Conservation (phyloP, 768 basidiomycete genomes). For the Termitomyces sp. region DNA sequence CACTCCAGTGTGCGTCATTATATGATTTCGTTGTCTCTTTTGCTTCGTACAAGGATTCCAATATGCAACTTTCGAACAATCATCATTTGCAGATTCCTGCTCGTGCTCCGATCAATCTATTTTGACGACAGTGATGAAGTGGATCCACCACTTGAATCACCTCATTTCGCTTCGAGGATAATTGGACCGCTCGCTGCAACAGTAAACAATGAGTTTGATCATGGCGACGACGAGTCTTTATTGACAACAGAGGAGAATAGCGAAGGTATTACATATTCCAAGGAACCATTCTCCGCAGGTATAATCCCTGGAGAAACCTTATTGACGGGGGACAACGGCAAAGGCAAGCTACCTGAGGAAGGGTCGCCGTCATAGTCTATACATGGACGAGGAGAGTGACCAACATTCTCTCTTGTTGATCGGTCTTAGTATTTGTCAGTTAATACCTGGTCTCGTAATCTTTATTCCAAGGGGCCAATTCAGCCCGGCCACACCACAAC, state of each 20-base stretch:
- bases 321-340: not conserved
- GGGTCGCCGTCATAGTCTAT: not conserved
- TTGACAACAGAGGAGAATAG: constrained; percentile 8
- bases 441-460: no score
- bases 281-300: constrained; percentile 19
- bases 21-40: not conserved
- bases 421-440: not conserved
- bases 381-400: not conserved
- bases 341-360: not conserved
- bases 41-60: not conserved
- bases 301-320: not conserved
- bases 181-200: constrained; percentile 23
- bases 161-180: constrained; percentile 19
- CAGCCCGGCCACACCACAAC: not conserved
- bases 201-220: constrained; percentile 13
- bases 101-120: constrained; percentile 22
- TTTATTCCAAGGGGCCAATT: not conserved
- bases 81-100: constrained; percentile 26
- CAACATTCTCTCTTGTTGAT: not conserved
- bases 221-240: constrained; percentile 3
- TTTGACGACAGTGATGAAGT: constrained; percentile 14
- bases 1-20: constrained; percentile 23
- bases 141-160: constrained; percentile 9
- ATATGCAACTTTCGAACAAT: constrained; percentile 25
- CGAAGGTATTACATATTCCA: constrained; percentile 14